Percentiles rank a stretch among this genome's conserved stretches.
phyloP scores from a whole-genome alignment of 2,329 filamentous ascomycete species.

The Trichoderma citrinoviride region DNA sequence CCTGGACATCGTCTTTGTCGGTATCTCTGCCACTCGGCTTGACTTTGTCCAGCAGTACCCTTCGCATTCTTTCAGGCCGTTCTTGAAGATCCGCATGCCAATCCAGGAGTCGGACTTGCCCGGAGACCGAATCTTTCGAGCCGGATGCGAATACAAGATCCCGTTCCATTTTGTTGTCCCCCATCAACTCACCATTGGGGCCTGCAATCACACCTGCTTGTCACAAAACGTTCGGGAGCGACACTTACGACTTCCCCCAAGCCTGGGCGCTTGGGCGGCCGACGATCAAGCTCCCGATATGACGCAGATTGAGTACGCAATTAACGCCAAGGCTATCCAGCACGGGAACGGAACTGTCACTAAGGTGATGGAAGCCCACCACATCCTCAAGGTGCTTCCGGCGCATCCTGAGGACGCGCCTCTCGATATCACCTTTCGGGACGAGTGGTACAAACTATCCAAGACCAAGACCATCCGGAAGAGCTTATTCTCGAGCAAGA shows the following conservation, averaged over 20 bases:
- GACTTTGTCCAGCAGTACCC: conserved; percentile 51
- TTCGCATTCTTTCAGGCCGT: conserved; percentile 49
- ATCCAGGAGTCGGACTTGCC: conserved; percentile 48
- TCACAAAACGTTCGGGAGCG: conserved; percentile 48
- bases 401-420: conserved; percentile 50
- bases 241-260: conserved; percentile 54
- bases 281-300: conserved; percentile 56
- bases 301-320: conserved; percentile 51
- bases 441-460: conserved; percentile 49
- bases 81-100: conserved; percentile 57
- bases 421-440: conserved; percentile 46
- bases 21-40: conserved; percentile 49
- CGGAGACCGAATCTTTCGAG: conserved; percentile 45
- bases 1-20: conserved; percentile 54
- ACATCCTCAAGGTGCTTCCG: conserved; percentile 54
- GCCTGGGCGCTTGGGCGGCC: conserved; percentile 51
- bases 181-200: conserved; percentile 54
- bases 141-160: conserved; percentile 48
- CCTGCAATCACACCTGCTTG: conserved; percentile 51
- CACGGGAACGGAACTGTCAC: conserved; percentile 9
- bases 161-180: conserved; percentile 61
- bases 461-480: conserved; percentile 54
- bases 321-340: conserved; percentile 47
- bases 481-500: conserved; percentile 51
- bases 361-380: conserved; percentile 42